Percentiles rank a stretch among this genome's conserved stretches.
phyloP scores from a whole-genome alignment of 371 early-diverging fungal species.

The Catenaria anguillulae region DNA sequence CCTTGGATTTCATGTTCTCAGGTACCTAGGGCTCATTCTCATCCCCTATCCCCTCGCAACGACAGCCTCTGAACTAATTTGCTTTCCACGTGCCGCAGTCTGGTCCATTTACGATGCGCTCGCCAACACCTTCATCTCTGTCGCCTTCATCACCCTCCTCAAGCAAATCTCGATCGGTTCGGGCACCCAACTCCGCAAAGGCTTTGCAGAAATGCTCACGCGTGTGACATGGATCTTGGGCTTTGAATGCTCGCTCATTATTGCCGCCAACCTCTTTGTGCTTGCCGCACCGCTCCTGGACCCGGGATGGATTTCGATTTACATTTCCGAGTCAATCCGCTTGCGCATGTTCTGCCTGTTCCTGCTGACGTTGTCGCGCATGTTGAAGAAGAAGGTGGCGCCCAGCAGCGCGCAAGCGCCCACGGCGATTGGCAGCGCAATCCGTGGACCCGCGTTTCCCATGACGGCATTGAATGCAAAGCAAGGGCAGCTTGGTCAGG shows the following conservation, averaged over 20 bases:
- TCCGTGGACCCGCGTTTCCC: no score
- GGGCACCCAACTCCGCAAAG: background rate
- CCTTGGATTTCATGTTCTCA: background rate
- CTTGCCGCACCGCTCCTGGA: background rate
- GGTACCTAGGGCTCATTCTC: no score
- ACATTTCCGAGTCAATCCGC: background rate
- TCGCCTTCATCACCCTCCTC: background rate
- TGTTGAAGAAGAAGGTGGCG: background rate
- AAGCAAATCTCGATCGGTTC: background rate
- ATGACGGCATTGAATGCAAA: no score
- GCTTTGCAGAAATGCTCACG: background rate
- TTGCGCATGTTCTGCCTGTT: background rate
- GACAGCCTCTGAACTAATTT: no score
- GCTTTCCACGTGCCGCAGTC: no score
- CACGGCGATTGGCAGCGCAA: no score
- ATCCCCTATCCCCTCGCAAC: no score
- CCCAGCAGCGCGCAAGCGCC: background rate
- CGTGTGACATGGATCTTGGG: background rate
- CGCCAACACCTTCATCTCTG: background rate
- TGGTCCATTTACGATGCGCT: background rate
- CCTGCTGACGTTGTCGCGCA: background rate
- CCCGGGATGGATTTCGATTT: background rate
- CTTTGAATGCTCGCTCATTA: background rate
- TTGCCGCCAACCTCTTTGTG: background rate
- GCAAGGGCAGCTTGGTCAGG: no score